Conservation (phyloP, 2,329 filamentous ascomycete species). For the Bipolaris bicolor region DNA sequence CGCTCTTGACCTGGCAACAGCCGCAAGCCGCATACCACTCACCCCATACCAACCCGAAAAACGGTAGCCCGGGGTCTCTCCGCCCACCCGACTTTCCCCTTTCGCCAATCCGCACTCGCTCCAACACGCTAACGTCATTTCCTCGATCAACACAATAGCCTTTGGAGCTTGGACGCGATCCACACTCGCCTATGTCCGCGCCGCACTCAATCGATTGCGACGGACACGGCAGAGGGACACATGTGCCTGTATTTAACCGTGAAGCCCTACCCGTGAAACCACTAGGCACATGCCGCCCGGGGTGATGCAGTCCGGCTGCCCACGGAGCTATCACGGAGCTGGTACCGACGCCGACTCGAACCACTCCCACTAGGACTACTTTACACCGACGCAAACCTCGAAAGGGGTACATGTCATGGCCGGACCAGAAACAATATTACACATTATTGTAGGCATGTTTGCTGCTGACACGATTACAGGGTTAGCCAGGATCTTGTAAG, state of each 20-base stretch:
- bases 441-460: too few species aligned
- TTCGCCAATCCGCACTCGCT: constrained; percentile 8
- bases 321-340: not conserved
- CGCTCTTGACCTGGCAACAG: not conserved
- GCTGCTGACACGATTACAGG: too few species aligned
- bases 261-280: not conserved
- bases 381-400: not conserved
- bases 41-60: not conserved
- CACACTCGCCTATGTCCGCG: constrained; percentile 10
- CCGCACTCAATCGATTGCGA: constrained; percentile 12
- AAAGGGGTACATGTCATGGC: not conserved
- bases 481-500: too few species aligned
- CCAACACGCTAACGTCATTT: constrained; percentile 13
- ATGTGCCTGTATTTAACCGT: not conserved
- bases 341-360: not conserved
- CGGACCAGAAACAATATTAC: too few species aligned
- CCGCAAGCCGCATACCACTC: not conserved
- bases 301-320: not conserved
- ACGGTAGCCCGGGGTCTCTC: not conserved
- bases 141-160: constrained; percentile 12
- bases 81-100: not conserved
- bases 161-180: constrained; percentile 8
- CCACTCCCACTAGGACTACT: not conserved
- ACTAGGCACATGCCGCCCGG: not conserved
- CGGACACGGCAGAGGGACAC: constrained; percentile 8